Evolutionary conservation across 2,329 filamentous ascomycete species (phyloP).

Genomic region (Polychaeton citri): DNA sequence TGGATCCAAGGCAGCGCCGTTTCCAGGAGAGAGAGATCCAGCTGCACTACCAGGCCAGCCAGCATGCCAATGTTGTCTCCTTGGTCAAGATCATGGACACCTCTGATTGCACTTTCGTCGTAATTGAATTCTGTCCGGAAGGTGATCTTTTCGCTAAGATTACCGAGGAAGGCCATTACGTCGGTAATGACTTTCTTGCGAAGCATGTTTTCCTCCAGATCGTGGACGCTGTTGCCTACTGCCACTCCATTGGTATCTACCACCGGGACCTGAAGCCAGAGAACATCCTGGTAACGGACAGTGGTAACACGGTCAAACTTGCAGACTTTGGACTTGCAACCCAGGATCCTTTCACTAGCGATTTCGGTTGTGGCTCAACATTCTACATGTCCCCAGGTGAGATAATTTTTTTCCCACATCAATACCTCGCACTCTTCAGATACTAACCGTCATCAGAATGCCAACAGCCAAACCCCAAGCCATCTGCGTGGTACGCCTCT

Average conservation of each 20-base stretch:
- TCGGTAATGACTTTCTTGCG: conserved; percentile 80
- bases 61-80: conserved; percentile 85
- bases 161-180: conserved; percentile 84
- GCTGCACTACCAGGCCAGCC: conserved; percentile 77
- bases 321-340: conserved; percentile 96
- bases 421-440: conserved; percentile 7
- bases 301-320: conserved; percentile 81
- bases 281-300: conserved; percentile 86
- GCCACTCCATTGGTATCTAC: conserved; percentile 87
- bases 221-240: conserved; percentile 89
- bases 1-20: conserved; percentile 73
- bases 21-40: conserved; percentile 92
- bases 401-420: not conserved
- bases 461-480: conserved; percentile 60
- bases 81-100: conserved; percentile 88
- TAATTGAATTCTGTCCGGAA: conserved; percentile 93
- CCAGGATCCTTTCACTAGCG: conserved; percentile 66
- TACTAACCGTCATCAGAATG: conserved; percentile 61
- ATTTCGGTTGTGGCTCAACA: conserved; percentile 95
- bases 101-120: conserved; percentile 84
- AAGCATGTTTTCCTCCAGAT: conserved; percentile 87
- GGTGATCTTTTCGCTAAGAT: conserved; percentile 97
- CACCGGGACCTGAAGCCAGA: conserved; percentile 96
- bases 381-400: conserved; percentile 96
- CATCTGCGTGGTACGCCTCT: conserved; percentile 68